Base-by-base conservation (phyloP, 768 basidiomycete species). In the Lactarius evosmus region DNA sequence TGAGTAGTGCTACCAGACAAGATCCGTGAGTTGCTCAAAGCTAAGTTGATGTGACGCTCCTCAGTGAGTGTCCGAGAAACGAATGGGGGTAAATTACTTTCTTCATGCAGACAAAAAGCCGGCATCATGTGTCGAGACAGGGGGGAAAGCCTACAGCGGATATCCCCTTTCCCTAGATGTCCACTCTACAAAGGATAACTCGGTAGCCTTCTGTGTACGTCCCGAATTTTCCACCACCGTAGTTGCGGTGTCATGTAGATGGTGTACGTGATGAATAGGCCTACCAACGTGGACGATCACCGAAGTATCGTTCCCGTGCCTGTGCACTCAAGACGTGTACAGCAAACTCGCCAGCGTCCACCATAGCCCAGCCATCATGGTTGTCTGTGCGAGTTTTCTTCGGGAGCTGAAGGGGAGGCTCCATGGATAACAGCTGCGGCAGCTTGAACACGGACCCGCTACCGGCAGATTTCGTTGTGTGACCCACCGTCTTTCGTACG, bases 341-440 rank as follows among this genome's bases (percentile, higher is more conserved):
- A 0, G 85, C 91, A 78, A 91, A 89, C 52, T 84, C 80, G 33
- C 91, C 91, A 7, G 84, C 88, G 72, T 94, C 91, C 53, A 94
- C 76, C 85, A 93, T 85, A 3, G 87, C 88, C 92, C 91, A 94
- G 29, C 88, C 89, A 58, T 86, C 86, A 66, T 82, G 80, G 62
- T 79, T 78, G 32, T 81, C 77, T 36, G 82, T 81, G 70, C 84
- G 85, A 33, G 82, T 77, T 63, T 89, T 91, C 22, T 83, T 82
- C 3, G 87, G 84, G 14, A 92, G 76, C 16, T 78, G 71, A 33
- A 91, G 69, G 11, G 85, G 84, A 1, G 89, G 87, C 14, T 82
- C 74, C 63, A 78, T 74, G 29, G 77, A 78, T 58, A 89, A 74
- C 19, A 92, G 76, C 90, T 91, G 61, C 40, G 38, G n/a, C 3